These are phyloP conservation scores for Penicillium sp. DNA, from an alignment of 2,329 filamentous ascomycete species.

Conservation along the genomic window DNA sequence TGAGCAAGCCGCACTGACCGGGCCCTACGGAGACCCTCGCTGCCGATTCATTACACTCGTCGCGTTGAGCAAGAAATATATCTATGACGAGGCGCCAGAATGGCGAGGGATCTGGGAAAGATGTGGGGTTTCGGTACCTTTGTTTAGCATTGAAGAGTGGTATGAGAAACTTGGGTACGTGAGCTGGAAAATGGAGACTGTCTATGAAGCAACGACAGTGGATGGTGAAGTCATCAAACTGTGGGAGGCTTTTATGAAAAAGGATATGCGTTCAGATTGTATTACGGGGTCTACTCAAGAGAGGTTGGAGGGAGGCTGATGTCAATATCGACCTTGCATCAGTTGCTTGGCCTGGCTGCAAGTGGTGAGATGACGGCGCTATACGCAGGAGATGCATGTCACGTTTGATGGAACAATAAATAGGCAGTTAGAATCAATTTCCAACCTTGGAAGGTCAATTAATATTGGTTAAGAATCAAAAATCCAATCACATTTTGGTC, in stretches of 20 bases:
- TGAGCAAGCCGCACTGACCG: slow-evolving; percentile 14
- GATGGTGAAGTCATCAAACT: slow-evolving; percentile 11
- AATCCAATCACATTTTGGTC: neutral
- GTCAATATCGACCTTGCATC: no score
- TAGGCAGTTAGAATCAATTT: no score
- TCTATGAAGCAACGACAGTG: slow-evolving; percentile 13
- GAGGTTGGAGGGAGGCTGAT: no score
- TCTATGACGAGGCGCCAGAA: slow-evolving; percentile 19
- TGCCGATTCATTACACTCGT: slow-evolving; percentile 23
- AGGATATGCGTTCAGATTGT: slow-evolving; percentile 6
- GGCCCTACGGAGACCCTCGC: slow-evolving; percentile 19
- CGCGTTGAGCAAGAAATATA: slow-evolving; percentile 24
- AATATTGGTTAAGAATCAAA: neutral
- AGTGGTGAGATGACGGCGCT: no score
- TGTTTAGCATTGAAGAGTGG: slow-evolving; percentile 25
- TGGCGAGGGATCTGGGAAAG: slow-evolving; percentile 14
- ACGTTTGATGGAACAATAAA: no score
- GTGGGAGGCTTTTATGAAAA: slow-evolving; percentile 28
- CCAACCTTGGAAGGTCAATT: no score
- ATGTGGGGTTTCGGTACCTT: slow-evolving; percentile 6
- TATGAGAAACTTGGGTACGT: slow-evolving; percentile 30
- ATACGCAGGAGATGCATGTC: no score
- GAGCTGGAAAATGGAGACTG: slow-evolving; percentile 27
- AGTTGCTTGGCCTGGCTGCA: no score
- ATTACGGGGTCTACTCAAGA: no score